Evolutionary conservation across 257 asterid species (phyloP).

Genomic region (Solanum acaule): DNA sequence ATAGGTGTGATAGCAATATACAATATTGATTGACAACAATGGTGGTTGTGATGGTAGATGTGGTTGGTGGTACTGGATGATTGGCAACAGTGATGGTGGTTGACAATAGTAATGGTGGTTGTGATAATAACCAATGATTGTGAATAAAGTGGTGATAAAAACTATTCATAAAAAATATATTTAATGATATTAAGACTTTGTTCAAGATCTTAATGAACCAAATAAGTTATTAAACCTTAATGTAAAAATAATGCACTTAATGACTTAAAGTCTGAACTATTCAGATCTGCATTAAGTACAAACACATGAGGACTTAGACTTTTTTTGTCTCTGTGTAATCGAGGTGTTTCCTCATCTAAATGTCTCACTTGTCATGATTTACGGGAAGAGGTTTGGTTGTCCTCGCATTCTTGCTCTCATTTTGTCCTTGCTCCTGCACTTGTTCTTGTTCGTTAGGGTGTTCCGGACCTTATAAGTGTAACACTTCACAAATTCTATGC

Average conservation of each 20-base stretch:
- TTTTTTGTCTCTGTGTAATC: not conserved
- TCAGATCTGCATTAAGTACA: too few relatives aligned
- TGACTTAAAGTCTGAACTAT: too few relatives aligned
- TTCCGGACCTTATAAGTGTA: not conserved
- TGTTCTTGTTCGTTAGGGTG: not conserved
- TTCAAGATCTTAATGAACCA: not conserved
- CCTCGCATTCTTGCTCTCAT: not conserved
- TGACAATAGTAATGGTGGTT: not conserved
- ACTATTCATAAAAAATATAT: not conserved
- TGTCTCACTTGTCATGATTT: not conserved
- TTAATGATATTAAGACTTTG: not conserved
- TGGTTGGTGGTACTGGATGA: not conserved
- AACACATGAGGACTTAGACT: not conserved
- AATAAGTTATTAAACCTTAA: too few relatives aligned
- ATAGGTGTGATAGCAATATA: not conserved
- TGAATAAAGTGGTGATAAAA: not conserved
- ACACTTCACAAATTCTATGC: too few relatives aligned
- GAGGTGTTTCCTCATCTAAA: not conserved
- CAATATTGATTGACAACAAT: not conserved
- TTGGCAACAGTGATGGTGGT: too few relatives aligned
- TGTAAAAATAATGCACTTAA: too few relatives aligned
- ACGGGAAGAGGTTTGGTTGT: not conserved
- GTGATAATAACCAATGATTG: not conserved
- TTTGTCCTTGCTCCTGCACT: not conserved
- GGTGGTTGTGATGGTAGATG: not conserved